Percentiles rank a stretch among this genome's conserved stretches.
phyloP scores from a whole-genome alignment of 2,329 filamentous ascomycete genomes.

The Myotisia sp. region DNA sequence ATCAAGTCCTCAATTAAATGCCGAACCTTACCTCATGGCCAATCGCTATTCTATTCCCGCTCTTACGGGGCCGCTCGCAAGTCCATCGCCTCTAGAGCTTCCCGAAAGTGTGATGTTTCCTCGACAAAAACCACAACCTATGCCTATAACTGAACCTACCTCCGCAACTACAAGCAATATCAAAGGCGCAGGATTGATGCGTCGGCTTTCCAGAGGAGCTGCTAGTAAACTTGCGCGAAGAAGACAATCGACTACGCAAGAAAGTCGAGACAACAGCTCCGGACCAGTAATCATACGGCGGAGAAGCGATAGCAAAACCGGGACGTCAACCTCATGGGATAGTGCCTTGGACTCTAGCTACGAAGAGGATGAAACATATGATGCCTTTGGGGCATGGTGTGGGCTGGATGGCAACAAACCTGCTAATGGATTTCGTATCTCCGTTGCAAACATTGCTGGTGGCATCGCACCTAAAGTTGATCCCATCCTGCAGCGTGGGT shows the following conservation, averaged over 20 bases:
- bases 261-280: conserved; percentile 71
- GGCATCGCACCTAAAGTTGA: conserved; percentile 56
- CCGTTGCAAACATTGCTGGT: conserved; percentile 22
- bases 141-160: conserved; percentile 1
- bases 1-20: conserved; percentile 6
- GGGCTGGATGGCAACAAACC: conserved; percentile 28
- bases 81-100: conserved; percentile 49
- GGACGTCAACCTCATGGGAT: conserved; percentile 37
- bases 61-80: conserved; percentile 13
- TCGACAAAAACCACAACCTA: conserved; percentile 7
- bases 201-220: conserved; percentile 70
- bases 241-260: conserved; percentile 62
- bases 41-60: conserved; percentile 14
- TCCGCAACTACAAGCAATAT: conserved; percentile 3
- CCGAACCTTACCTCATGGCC: conserved; percentile 20
- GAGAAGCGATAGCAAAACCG: conserved; percentile 77
- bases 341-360: conserved; percentile 31
- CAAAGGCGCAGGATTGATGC: conserved; percentile 57
- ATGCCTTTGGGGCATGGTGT: conserved; percentile 29
- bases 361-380: conserved; percentile 35
- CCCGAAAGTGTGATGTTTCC: conserved; percentile 54
- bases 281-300: conserved; percentile 78
- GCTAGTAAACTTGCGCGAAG: conserved; percentile 54
- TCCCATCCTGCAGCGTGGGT: conserved; percentile 62
- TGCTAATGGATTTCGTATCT: conserved; percentile 24